A percentile compares a stretch with the other conserved stretches of the same genome.
Conservation (phyloP, 2,329 filamentous ascomycete species). For the Hypoxylon sp. region DNA sequence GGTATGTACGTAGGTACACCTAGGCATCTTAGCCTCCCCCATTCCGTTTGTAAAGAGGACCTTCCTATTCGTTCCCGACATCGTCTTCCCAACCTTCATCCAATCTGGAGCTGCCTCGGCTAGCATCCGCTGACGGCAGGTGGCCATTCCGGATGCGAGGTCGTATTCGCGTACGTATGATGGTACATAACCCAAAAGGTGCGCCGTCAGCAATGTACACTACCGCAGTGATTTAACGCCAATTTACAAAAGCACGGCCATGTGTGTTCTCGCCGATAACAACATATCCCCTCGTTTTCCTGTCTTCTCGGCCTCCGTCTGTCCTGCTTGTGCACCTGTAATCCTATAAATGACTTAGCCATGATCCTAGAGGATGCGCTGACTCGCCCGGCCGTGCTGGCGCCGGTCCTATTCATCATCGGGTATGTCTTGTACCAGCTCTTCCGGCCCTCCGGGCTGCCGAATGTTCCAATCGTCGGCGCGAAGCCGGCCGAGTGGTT, state of each 20-base stretch:
- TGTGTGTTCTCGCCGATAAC: background rate
- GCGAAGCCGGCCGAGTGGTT: conserved; percentile 53
- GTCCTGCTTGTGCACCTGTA: background rate
- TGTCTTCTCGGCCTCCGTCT: background rate
- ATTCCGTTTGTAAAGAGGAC: background rate
- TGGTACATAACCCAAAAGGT: background rate
- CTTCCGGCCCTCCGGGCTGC: conserved; percentile 44
- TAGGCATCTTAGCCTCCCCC: background rate
- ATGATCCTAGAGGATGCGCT: conserved; percentile 31
- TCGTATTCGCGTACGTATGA: conserved; percentile 10
- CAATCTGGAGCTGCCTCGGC: conserved; percentile 2
- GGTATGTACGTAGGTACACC: too few species aligned
- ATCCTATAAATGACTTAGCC: background rate
- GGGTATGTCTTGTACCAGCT: conserved; percentile 47
- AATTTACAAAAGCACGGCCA: background rate
- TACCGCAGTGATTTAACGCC: background rate
- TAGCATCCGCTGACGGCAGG: background rate
- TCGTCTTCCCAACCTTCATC: background rate
- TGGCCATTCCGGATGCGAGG: conserved; percentile 22
- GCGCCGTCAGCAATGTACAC: background rate
- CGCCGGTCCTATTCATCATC: conserved; percentile 42
- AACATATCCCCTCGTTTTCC: background rate
- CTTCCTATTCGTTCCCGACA: conserved; percentile 17
- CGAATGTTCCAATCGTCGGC: conserved; percentile 51
- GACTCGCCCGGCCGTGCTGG: conserved; percentile 46